A percentile compares a stretch with the other conserved stretches of the same genome.
phyloP scores from a whole-genome alignment of 164 flowering plant species.

The Sextonia rubra region DNA sequence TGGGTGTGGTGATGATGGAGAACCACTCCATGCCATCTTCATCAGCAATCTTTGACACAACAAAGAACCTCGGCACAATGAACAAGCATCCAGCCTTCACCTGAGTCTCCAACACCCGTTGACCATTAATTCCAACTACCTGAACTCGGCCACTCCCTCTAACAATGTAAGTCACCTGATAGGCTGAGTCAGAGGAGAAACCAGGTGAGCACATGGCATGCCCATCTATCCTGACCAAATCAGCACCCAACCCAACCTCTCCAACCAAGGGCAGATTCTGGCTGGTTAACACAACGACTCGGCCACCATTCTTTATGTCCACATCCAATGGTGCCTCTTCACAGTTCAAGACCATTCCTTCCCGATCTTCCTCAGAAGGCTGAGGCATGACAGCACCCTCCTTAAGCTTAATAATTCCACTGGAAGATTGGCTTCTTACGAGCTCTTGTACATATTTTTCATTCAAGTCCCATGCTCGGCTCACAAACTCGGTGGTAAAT shows the following conservation, averaged over 20 bases:
- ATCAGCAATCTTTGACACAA: slow-evolving; percentile 66
- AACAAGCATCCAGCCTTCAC: slow-evolving; percentile 62
- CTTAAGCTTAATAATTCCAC: slow-evolving; percentile 54
- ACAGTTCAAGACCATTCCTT: slow-evolving; percentile 66
- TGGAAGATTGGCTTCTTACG: slow-evolving; percentile 41
- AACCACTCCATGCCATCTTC: slow-evolving; percentile 69
- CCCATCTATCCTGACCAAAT: slow-evolving; percentile 71
- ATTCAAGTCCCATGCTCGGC: slow-evolving; percentile 68
- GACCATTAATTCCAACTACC: slow-evolving; percentile 69
- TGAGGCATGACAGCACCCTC: slow-evolving; percentile 39
- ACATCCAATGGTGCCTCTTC: slow-evolving; percentile 77
- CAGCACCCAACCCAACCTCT: slow-evolving; percentile 83
- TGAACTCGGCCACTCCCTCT: slow-evolving; percentile 81
- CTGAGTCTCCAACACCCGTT: slow-evolving; percentile 50
- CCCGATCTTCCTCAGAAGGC: slow-evolving; percentile 44
- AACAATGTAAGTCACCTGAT: slow-evolving; percentile 76
- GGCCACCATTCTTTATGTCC: slow-evolving; percentile 64
- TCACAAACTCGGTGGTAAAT: slow-evolving; percentile 70
- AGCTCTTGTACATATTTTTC: slow-evolving; percentile 44
- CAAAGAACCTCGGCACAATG: slow-evolving; percentile 77
- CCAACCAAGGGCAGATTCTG: slow-evolving; percentile 76
- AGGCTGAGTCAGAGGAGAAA: slow-evolving; percentile 83
- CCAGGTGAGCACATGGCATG: slow-evolving; percentile 88
- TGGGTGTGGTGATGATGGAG: slow-evolving; percentile 76
- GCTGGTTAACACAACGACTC: slow-evolving; percentile 69